Percentiles rank a stretch among this genome's conserved stretches.
These are phyloP conservation scores for Kalmusia sp. DNA, from an alignment of 2,329 filamentous ascomycete species.

Conservation along the genomic window DNA sequence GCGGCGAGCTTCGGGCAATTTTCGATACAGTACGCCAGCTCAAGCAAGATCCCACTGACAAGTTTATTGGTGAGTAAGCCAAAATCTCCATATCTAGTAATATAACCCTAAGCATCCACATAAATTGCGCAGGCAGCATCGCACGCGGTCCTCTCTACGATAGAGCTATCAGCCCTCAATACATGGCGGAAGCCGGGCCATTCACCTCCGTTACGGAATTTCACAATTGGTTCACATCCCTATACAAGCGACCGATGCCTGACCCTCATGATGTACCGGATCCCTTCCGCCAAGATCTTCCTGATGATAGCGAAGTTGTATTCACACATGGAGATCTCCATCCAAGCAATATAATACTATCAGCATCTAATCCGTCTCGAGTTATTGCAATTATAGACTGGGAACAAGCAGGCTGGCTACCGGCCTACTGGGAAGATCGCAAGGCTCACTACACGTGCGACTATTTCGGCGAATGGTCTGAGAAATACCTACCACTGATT, in stretches of 20 bases:
- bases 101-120: no score
- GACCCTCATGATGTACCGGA: no score
- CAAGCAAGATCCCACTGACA: not conserved
- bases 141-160: no score
- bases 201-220: no score
- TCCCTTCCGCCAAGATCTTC: conserved; percentile 23
- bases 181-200: no score
- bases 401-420: conserved; percentile 43
- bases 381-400: conserved; percentile 42
- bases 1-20: conserved; percentile 16
- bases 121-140: no score
- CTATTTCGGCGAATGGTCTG: conserved; percentile 5
- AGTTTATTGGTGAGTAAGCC: not conserved
- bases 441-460: conserved; percentile 11
- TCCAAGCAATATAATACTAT: conserved; percentile 96
- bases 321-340: conserved; percentile 95
- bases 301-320: conserved; percentile 35
- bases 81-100: not conserved
- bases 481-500: no score
- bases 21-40: conserved; percentile 17
- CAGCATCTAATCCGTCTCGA: conserved; percentile 41
- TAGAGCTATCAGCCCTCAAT: no score
- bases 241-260: no score
- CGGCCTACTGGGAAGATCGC: conserved; percentile 14
- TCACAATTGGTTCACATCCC: conserved; percentile 17